Conservation (phyloP, 345 rosid species). For the Pugionium cornutum region DNA sequence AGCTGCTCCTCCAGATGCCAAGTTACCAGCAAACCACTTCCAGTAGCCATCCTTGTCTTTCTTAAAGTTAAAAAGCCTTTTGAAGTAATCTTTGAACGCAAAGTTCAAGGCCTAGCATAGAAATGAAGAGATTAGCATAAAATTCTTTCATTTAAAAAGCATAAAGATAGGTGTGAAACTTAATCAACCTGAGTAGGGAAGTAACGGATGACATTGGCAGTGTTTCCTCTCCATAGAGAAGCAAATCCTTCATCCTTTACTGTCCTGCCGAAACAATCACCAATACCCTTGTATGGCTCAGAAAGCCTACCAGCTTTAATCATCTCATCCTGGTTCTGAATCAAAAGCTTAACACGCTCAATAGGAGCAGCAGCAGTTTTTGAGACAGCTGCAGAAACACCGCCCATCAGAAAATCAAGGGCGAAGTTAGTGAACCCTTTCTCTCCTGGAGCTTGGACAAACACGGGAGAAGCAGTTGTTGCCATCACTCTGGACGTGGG, state of each 20-base stretch:
- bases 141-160: too few relatives aligned
- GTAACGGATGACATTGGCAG: constrained; percentile 87
- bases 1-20: constrained; percentile 71
- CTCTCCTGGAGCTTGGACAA: constrained; percentile 55
- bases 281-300: constrained; percentile 45
- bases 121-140: constrained; percentile 4
- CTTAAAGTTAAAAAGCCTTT: too few relatives aligned
- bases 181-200: constrained; percentile 76
- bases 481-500: constrained; percentile 38
- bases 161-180: neutral
- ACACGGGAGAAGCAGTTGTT: constrained; percentile 50
- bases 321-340: constrained; percentile 72
- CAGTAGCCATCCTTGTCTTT: too few relatives aligned
- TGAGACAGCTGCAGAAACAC: too few relatives aligned
- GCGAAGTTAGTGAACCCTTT: too few relatives aligned
- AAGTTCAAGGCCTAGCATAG: constrained; percentile 74
- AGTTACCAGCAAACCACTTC: too few relatives aligned
- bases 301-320: constrained; percentile 63
- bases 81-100: constrained; percentile 39
- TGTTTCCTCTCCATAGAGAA: constrained; percentile 85
- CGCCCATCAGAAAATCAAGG: too few relatives aligned
- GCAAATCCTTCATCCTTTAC: constrained; percentile 57
- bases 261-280: constrained; percentile 72
- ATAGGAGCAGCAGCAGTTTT: too few relatives aligned
- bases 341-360: too few relatives aligned